A percentile compares a stretch with the other conserved stretches of the same genome.
Conservation (phyloP, 257 asterid species). For the Nicotiana noctiflora region DNA sequence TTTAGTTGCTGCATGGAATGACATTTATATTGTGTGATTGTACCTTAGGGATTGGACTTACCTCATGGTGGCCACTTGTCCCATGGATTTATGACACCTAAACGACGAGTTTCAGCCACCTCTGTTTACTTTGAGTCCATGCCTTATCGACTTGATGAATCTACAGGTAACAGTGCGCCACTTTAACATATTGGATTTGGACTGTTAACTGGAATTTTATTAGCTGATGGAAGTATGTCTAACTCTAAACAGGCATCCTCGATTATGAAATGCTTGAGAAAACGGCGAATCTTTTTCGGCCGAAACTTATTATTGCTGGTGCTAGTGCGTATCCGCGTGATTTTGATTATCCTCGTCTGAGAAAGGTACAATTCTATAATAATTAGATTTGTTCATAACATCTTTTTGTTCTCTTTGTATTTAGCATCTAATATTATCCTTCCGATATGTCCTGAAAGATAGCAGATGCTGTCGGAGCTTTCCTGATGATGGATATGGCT, state of each 20-base stretch:
- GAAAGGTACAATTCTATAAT: conserved; percentile 43
- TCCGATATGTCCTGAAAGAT: conserved; percentile 35
- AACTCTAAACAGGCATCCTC: conserved; percentile 49
- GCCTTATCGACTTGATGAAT: conserved; percentile 90
- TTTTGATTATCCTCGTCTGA: conserved; percentile 82
- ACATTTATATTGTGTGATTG: not conserved
- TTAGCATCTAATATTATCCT: conserved; percentile 9
- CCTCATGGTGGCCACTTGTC: conserved; percentile 97
- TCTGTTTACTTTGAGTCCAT: conserved; percentile 90
- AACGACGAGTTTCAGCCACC: conserved; percentile 89
- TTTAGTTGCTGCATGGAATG: not conserved
- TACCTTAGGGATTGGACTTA: conserved; percentile 78
- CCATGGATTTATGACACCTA: conserved; percentile 95
- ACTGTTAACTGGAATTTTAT: not conserved
- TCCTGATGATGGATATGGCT: conserved; percentile 98
- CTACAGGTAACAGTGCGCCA: conserved; percentile 46
- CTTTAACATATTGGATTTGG: not conserved
- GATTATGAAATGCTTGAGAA: conserved; percentile 92
- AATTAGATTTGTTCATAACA: not conserved
- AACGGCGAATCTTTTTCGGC: conserved; percentile 78
- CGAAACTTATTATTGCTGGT: conserved; percentile 89
- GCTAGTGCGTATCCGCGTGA: conserved; percentile 97
- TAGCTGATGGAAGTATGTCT: not conserved
- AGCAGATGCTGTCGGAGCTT: conserved; percentile 91
- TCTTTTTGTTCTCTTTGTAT: not conserved